Percentiles rank a stretch among this genome's conserved stretches.
Evolutionary conservation across 208 protist genomes (phyloP).

Genomic region (Wallacemonas collosoma): DNA sequence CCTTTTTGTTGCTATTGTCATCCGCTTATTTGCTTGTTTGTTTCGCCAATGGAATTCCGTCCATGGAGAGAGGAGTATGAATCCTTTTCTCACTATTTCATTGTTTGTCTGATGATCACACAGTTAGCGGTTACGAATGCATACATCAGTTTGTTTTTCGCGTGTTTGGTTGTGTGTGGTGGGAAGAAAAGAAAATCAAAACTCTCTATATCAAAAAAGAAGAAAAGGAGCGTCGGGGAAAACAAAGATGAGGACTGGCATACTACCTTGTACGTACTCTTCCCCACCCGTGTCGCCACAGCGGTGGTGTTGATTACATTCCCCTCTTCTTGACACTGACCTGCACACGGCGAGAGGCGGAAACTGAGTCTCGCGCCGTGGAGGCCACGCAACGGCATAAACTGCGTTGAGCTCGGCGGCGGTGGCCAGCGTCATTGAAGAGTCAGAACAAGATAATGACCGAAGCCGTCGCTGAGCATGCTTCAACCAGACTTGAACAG

Average conservation of each 20-base stretch:
- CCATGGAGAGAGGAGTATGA: slow-evolving; percentile 2
- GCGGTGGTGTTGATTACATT: background rate
- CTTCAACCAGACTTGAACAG: slow-evolving; percentile 95
- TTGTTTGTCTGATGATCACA: slow-evolving; percentile 13
- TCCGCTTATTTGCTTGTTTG: slow-evolving; percentile 9
- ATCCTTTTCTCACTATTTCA: background rate
- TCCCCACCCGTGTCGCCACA: background rate
- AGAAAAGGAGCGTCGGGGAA: slow-evolving; percentile 1
- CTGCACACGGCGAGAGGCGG: background rate
- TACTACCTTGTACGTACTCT: background rate
- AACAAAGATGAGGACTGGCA: slow-evolving; percentile 8
- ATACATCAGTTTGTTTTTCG: slow-evolving; percentile 6
- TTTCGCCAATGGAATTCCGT: slow-evolving; percentile 13
- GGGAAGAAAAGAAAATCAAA: slow-evolving; percentile 31
- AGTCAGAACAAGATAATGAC: background rate
- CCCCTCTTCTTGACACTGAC: background rate
- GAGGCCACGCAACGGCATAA: background rate
- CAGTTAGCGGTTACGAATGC: slow-evolving; percentile 10
- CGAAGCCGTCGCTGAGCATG: background rate
- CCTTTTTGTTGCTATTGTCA: slow-evolving; percentile 6
- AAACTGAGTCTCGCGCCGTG: background rate
- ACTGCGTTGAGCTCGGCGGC: background rate
- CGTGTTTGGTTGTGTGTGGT: background rate
- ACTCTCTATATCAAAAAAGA: slow-evolving; percentile 24
- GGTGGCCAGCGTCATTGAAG: background rate